A percentile compares a stretch with the other conserved stretches of the same genome.
Conservation (phyloP, 202 grass and related monocot species). For the Hordeum pubiflorum region DNA sequence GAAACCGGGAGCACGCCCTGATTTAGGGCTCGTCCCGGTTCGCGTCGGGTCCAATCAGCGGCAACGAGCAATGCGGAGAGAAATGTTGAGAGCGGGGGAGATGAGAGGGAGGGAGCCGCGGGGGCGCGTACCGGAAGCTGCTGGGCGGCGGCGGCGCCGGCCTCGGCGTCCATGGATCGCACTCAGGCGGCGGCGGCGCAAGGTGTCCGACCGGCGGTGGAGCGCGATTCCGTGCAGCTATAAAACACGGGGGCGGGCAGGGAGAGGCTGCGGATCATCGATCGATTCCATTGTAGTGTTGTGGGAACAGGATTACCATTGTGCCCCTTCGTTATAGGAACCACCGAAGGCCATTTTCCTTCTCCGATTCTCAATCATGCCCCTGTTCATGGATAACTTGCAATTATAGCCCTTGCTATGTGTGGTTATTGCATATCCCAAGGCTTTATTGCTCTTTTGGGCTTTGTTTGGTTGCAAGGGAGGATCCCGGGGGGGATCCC, state of each 20-base stretch:
- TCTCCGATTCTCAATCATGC: not conserved
- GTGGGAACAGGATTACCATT: not conserved
- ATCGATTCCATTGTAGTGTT: not conserved
- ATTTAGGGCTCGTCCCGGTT: not conserved
- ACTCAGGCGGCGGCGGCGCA: slow-evolving; percentile 22
- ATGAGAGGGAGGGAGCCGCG: not conserved
- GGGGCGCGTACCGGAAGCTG: slow-evolving; percentile 33
- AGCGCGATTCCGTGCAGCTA: slow-evolving; percentile 11
- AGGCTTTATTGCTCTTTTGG: too few species aligned
- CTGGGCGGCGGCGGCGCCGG: slow-evolving; percentile 20
- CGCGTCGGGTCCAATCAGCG: not conserved
- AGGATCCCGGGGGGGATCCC: too few species aligned
- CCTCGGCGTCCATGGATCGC: slow-evolving; percentile 45
- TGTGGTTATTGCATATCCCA: too few species aligned
- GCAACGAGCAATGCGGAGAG: not conserved
- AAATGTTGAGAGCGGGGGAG: not conserved
- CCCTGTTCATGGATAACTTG: not conserved
- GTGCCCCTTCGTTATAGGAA: not conserved
- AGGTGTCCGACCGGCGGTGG: slow-evolving; percentile 17
- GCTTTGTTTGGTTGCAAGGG: too few species aligned
- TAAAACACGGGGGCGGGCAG: not conserved
- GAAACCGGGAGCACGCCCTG: not conserved
- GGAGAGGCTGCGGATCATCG: not conserved
- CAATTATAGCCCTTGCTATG: not conserved
- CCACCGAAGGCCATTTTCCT: not conserved